Base-by-base conservation (phyloP, 768 basidiomycete genomes). In the Suillus subalutaceus region DNA sequence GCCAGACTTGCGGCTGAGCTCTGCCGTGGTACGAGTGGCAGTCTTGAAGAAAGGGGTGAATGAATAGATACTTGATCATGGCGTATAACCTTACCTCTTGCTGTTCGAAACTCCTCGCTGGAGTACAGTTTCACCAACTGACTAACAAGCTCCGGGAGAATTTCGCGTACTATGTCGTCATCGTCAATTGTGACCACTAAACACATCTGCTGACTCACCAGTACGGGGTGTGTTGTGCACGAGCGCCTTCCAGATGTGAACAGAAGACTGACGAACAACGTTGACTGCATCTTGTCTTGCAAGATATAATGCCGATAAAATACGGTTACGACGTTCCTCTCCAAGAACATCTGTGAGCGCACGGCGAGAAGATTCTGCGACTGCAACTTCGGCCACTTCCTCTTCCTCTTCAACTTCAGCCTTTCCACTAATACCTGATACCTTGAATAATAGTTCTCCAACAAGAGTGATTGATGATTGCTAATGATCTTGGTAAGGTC, bases 191-290 rank as follows among this genome's bases (percentile, higher is more conserved):
- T 23, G 55, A 38, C 6, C 48, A 16, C 18, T 4, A n/a, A 15
- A 52, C 13, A 10, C n/a, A 15, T 65, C 59, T 55, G 23, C 63
- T 57, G 35, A 66, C 80, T 65, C 74, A 94, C 94, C 90, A 69
- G 95, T 97, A 55, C 91, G 84, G 6, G 94, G 96, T 0, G 95
- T 97, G 72, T 97, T 99, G 75, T 94, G 88, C 12, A 99, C 96
- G 68, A 99, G 83, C 5, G 95, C 97, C 79, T 99, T 99, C 97
- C 97, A 99, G 69, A 99, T 97, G 65, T 94, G 94, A 55, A 97
- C 87, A 0, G 96, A 93, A 3, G 94, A 88, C 74, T 94, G 93
- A 48, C 97, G 89, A 44, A 99, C 96, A 55, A 90, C 86, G 50
- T 87, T 89, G 69, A 97, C 93, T 15, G 92, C 85, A 77, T 99